Percentiles rank a stretch among this genome's conserved stretches.
These are phyloP conservation scores for Oryza officinalis DNA, from an alignment of 176 grass and related monocot genomes.

Conservation along the genomic window DNA sequence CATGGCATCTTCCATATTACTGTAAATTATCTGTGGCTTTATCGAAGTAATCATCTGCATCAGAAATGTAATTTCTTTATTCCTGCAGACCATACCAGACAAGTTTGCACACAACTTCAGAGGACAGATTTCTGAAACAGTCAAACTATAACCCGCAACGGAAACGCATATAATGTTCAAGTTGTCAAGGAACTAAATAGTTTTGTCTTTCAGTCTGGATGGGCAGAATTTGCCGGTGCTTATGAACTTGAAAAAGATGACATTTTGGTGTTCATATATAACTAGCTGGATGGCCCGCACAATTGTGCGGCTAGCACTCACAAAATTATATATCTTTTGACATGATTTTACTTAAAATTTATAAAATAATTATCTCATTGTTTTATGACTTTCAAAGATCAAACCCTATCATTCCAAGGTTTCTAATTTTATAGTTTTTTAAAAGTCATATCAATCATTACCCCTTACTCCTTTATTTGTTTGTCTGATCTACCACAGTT, in stretches of 20 bases:
- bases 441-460: too few species aligned
- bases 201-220: slow-evolving; percentile 25
- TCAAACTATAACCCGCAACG: slow-evolving; percentile 36
- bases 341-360: too few species aligned
- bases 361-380: too few species aligned
- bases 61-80: not conserved
- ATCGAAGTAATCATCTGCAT: not conserved
- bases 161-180: slow-evolving; percentile 35
- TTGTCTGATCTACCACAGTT: too few species aligned
- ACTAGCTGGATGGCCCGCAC: too few species aligned
- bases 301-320: too few species aligned
- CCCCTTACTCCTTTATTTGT: too few species aligned
- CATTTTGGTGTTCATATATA: slow-evolving; percentile 38
- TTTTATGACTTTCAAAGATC: too few species aligned
- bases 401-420: too few species aligned
- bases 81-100: slow-evolving; percentile 32
- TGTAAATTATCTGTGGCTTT: not conserved
- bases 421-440: too few species aligned
- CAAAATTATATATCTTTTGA: too few species aligned
- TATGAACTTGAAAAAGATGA: slow-evolving; percentile 33
- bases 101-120: slow-evolving; percentile 37
- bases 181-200: slow-evolving; percentile 26
- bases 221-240: slow-evolving; percentile 36
- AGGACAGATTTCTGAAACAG: slow-evolving; percentile 22
- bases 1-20: not conserved